Evolutionary conservation across 495 filamentous ascomycete genomes (phyloP), one percentile per base, ranked within the genome.

Genomic region (Pseudoneurospora amorphoporcata): DNA sequence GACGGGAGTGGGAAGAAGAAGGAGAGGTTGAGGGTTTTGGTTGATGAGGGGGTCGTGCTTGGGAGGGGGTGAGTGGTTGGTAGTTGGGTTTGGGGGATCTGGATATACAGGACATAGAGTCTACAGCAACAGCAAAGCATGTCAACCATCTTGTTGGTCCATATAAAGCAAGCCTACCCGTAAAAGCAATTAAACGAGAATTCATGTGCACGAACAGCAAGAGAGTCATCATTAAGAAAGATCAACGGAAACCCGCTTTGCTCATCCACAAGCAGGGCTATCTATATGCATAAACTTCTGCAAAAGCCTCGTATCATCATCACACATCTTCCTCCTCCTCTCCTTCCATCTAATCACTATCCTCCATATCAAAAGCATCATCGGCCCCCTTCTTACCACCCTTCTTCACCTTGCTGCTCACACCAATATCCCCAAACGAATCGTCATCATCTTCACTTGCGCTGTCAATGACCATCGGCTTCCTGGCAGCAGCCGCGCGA

Each of bases 401-500:
- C 38, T 82, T 80, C 76, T 81, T 81, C 12, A 71, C 75, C 61
- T 81, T 82, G 16, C 76, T 82, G 9, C 76, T 77, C 38, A 78
- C 76, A 19, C 69, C 72, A n/a, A 78, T 77, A 7, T 81, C 78
- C 8, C 82, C 82, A 17, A 79, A 75, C 68, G 78, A 78, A 8
- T 84, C 82, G 9, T 84, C 83, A 35, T 85, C 84, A 43, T 86
- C 84, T 29, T 82, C 77, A 35, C 53, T 65, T 3, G 23, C 53
- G 14, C 23, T 32, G 39, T 82, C 78, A 75, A 85, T 45, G 40
- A 82, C 79, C 8, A 81, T 77, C 2, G 82, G 79, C 75, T 80
- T 85, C 58, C 75, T 71, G 74, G 81, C 85, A 8, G 81, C 76
- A 0, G 84, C 83, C 12, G 85, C 84, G 3, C 85, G 81, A 2